Evolutionary conservation across 2,329 filamentous ascomycete genomes (phyloP).

Genomic region (Trichoderma endophyticum): DNA sequence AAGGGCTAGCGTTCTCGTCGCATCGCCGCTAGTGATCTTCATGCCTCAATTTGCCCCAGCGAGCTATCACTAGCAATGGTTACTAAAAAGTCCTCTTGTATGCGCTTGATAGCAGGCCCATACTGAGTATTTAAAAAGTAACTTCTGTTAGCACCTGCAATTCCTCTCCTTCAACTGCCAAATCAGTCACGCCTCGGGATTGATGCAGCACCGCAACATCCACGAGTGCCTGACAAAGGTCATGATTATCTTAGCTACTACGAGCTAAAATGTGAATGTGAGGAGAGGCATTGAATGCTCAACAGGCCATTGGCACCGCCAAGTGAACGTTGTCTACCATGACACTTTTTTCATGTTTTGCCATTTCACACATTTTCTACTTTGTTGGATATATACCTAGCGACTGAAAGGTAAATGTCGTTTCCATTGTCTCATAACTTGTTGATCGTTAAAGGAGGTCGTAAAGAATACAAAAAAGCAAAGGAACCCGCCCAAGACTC

Average conservation of each 20-base stretch:
- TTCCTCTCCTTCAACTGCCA: neutral
- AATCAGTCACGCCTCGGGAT: neutral
- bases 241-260: neutral
- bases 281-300: neutral
- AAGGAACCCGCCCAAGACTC: neutral
- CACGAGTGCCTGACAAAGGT: neutral
- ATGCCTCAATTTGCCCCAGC: neutral
- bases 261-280: no score
- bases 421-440: constrained; percentile 8
- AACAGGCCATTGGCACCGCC: neutral
- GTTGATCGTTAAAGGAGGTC: neutral
- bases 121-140: neutral
- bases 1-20: constrained; percentile 26
- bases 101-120: neutral
- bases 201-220: neutral
- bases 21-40: neutral
- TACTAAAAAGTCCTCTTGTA: neutral
- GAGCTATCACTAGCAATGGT: neutral
- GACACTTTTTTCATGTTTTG: neutral
- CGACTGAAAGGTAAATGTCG: neutral
- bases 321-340: no score
- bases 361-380: neutral
- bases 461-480: neutral
- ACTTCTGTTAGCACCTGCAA: neutral
- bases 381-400: neutral